A percentile compares a stretch with the other conserved stretches of the same genome.
phyloP scores from a whole-genome alignment of 2,329 filamentous ascomycete species.

The Colletotrichum liaoningense region DNA sequence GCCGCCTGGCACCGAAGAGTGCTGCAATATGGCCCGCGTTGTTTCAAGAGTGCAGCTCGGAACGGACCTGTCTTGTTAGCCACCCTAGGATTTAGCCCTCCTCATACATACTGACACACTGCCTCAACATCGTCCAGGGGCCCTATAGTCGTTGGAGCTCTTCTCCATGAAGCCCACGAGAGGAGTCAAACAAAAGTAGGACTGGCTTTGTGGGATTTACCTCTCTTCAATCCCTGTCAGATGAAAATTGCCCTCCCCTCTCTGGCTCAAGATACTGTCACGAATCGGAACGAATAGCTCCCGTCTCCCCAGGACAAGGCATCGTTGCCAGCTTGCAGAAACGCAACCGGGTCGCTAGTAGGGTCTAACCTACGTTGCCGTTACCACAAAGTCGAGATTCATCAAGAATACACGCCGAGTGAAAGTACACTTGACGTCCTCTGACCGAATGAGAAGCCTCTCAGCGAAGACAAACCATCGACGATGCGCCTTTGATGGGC shows the following conservation, averaged over 20 bases:
- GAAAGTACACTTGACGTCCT: too few relatives aligned
- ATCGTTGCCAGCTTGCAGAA: constrained; percentile 16
- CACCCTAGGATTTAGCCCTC: not conserved
- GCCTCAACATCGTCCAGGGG: not conserved
- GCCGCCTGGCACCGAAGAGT: not conserved
- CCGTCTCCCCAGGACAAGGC: constrained; percentile 19
- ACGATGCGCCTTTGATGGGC: not conserved
- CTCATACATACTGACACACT: not conserved
- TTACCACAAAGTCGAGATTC: not conserved
- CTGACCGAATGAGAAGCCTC: too few relatives aligned
- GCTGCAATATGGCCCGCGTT: constrained; percentile 2
- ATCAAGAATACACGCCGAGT: not conserved
- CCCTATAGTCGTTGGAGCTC: not conserved
- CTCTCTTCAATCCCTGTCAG: not conserved
- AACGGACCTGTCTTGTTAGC: constrained; percentile 2
- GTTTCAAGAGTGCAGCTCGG: constrained; percentile 27
- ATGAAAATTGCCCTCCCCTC: constrained; percentile 7
- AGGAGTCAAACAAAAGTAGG: not conserved
- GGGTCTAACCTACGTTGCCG: not conserved
- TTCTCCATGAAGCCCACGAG: constrained; percentile 1
- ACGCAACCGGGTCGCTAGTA: not conserved
- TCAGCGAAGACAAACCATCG: too few relatives aligned
- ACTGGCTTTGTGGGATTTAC: not conserved
- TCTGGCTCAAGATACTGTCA: constrained; percentile 5
- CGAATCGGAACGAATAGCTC: constrained; percentile 12